These are phyloP conservation scores for Pleurotus tuber-regium DNA, from an alignment of 768 basidiomycete species.

Conservation along the genomic window DNA sequence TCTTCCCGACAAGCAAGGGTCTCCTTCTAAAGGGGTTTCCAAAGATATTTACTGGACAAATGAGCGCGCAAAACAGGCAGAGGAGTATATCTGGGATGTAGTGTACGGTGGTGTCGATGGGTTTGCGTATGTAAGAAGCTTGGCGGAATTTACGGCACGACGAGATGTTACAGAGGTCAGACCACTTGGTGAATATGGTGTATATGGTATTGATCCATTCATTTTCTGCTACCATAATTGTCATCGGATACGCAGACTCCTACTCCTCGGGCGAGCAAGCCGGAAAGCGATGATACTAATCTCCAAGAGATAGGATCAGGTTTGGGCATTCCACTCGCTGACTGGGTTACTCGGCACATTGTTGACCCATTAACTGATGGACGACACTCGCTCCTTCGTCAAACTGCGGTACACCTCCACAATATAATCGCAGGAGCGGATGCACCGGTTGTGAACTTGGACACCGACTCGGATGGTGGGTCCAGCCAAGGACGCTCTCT, in stretches of 20 bases:
- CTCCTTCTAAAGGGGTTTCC: constrained; percentile 16
- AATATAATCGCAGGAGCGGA: constrained; percentile 10
- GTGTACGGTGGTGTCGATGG: constrained; percentile 82
- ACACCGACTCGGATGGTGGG: background rate
- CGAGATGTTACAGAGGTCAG: constrained; percentile 3
- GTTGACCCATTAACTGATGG: constrained; percentile 48
- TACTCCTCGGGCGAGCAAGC: background rate
- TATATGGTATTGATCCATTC: too few relatives aligned
- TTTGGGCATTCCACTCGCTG: constrained; percentile 36
- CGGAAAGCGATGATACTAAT: background rate
- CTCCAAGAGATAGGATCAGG: constrained; percentile 9
- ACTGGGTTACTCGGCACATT: constrained; percentile 42
- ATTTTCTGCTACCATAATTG: too few relatives aligned
- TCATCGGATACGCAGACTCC: background rate
- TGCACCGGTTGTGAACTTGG: constrained; percentile 7
- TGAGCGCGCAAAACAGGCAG: constrained; percentile 49
- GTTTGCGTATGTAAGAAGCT: constrained; percentile 69
- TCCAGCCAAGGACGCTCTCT: constrained; percentile 21
- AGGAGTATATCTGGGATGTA: constrained; percentile 67
- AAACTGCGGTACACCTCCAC: constrained; percentile 33
- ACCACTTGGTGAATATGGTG: constrained; percentile 27
- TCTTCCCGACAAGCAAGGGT: background rate
- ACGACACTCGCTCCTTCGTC: constrained; percentile 42
- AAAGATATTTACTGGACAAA: constrained; percentile 45
- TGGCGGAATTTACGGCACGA: constrained; percentile 64